Conservation (phyloP, 306 rosid genomes). For the Clitoria ternatea region DNA sequence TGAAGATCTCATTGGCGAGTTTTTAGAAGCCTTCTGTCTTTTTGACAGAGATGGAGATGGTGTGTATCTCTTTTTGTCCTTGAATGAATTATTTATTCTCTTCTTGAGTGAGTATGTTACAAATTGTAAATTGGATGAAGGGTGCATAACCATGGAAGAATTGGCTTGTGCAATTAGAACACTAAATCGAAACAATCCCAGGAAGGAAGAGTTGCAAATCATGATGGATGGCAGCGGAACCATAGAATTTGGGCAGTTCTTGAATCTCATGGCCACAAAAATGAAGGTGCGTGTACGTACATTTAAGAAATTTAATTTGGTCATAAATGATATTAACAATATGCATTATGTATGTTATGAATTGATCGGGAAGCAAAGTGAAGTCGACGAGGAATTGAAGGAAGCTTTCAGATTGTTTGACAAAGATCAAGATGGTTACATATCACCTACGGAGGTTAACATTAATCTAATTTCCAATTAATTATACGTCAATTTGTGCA, state of each 20-base stretch:
- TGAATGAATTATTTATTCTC: neutral
- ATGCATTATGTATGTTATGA: neutral
- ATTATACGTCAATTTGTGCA: no score
- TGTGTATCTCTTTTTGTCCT: constrained; percentile 4
- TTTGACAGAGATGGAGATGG: constrained; percentile 71
- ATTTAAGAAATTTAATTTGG: neutral
- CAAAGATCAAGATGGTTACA: constrained; percentile 66
- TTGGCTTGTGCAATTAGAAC: constrained; percentile 43
- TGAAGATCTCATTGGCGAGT: constrained; percentile 49
- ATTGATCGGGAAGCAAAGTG: constrained; percentile 34
- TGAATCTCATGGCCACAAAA: constrained; percentile 58
- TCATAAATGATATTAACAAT: neutral
- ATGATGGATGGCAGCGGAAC: constrained; percentile 67
- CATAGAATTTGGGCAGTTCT: constrained; percentile 59
- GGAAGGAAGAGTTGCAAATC: constrained; percentile 43
- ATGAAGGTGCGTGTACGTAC: constrained; percentile 45
- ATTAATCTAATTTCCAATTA: no score
- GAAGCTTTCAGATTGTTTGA: constrained; percentile 64
- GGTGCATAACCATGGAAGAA: constrained; percentile 69
- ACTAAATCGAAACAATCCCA: constrained; percentile 38
- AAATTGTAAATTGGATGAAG: constrained; percentile 7
- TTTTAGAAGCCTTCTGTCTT: constrained; percentile 59
- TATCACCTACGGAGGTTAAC: constrained; percentile 61
- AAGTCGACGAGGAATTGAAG: constrained; percentile 49
- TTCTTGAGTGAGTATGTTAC: neutral